Conservation (phyloP, 2,329 filamentous ascomycete genomes). For the Xylariaceae sp. region DNA sequence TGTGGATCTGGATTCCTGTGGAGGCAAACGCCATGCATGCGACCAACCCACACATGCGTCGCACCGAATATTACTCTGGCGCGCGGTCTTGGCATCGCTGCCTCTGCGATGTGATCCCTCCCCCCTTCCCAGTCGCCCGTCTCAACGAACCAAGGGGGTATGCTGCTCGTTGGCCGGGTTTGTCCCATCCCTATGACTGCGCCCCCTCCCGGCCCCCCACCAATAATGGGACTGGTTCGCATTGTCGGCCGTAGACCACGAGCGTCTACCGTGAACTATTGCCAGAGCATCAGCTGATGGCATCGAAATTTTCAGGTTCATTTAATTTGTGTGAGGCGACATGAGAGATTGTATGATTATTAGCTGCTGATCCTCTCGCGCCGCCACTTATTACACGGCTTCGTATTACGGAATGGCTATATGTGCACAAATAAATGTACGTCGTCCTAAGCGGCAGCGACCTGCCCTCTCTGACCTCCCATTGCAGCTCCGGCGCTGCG, state of each 20-base stretch:
- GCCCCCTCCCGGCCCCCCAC: constrained; percentile 10
- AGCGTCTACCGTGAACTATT: constrained; percentile 4
- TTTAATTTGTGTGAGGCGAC: constrained; percentile 1
- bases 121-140: too few species aligned
- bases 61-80: background rate
- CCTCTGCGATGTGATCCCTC: background rate
- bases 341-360: constrained; percentile 6
- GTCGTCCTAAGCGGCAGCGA: constrained; percentile 6
- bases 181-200: constrained; percentile 9
- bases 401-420: background rate
- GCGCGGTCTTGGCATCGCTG: background rate
- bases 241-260: constrained; percentile 1
- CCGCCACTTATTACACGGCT: background rate
- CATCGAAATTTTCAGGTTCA: background rate
- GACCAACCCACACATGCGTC: background rate
- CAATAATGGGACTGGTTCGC: constrained; percentile 9
- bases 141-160: background rate
- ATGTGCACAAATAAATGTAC: background rate
- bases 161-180: background rate
- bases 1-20: background rate
- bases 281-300: constrained; percentile 15
- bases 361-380: constrained; percentile 6
- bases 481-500: background rate
- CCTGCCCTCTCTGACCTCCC: background rate
- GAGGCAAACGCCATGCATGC: background rate